phyloP scores from a whole-genome alignment of 768 basidiomycete species.

The Panaeolus cyanescens region DNA sequence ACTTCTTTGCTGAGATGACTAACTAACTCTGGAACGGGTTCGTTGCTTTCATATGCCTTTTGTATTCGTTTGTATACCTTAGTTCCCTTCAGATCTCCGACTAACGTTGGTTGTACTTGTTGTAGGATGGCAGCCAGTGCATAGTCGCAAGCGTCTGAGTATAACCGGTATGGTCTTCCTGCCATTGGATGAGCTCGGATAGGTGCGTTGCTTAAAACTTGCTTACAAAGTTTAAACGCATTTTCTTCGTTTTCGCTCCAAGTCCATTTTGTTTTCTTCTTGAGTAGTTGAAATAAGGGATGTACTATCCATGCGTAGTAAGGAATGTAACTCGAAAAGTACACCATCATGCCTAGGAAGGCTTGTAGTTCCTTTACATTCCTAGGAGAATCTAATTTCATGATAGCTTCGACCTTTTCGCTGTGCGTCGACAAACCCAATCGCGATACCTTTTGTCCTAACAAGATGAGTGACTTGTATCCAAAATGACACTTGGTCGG shows the following conservation, averaged over 20 bases:
- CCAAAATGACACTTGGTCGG: constrained; percentile 35
- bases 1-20: constrained; percentile 16
- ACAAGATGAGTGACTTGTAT: constrained; percentile 31
- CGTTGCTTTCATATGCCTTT: constrained; percentile 17
- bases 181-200: constrained; percentile 29
- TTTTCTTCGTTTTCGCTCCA: constrained; percentile 23
- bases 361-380: constrained; percentile 29
- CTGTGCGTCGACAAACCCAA: constrained; percentile 37
- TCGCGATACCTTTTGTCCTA: too few relatives aligned
- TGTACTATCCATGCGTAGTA: constrained; percentile 30
- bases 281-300: constrained; percentile 34
- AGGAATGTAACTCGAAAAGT: too few relatives aligned
- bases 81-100: constrained; percentile 30
- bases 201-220: constrained; percentile 29
- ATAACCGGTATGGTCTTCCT: constrained; percentile 33
- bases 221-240: constrained; percentile 30
- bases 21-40: constrained; percentile 24
- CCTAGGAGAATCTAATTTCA: constrained; percentile 24
- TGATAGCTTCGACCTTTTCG: constrained; percentile 36
- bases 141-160: constrained; percentile 35
- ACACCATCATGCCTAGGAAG: too few relatives aligned
- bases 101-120: constrained; percentile 30
- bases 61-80: constrained; percentile 21
- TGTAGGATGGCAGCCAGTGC: constrained; percentile 28
- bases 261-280: constrained; percentile 24